phyloP scores from a whole-genome alignment of 2,329 filamentous ascomycete genomes.

The Stagonosporopsis vannaccii region DNA sequence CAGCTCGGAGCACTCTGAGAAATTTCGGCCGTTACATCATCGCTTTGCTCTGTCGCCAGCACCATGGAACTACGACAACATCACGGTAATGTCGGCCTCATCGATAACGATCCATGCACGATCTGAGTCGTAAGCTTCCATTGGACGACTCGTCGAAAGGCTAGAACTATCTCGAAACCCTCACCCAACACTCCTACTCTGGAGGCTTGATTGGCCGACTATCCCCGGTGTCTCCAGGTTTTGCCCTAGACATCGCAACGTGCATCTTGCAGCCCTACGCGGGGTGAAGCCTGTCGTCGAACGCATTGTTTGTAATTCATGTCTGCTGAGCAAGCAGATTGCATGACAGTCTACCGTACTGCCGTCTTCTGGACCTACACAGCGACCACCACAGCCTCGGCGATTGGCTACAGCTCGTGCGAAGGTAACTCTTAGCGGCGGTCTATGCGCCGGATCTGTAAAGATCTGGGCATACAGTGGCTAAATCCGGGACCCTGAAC shows the following conservation, averaged over 20 bases:
- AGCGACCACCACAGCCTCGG: background rate
- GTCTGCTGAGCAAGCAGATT: background rate
- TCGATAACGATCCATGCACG: background rate
- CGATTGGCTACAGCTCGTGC: conserved; percentile 9
- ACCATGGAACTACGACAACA: background rate
- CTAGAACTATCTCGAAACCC: conserved; percentile 13
- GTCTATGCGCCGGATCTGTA: conserved; percentile 19
- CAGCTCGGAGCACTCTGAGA: background rate
- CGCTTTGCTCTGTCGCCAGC: background rate
- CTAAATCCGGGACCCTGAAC: conserved; percentile 21
- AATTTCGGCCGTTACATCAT: conserved; percentile 8
- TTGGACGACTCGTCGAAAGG: background rate
- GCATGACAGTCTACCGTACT: background rate
- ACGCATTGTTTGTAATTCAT: background rate
- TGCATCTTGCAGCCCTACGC: conserved; percentile 4
- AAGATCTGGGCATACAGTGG: conserved; percentile 17
- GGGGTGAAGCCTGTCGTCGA: background rate
- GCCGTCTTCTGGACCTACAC: background rate
- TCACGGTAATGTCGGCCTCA: background rate
- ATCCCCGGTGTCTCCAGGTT: conserved; percentile 7
- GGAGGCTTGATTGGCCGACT: conserved; percentile 14
- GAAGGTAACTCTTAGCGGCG: conserved; percentile 22
- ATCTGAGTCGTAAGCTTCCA: background rate
- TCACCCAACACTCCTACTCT: background rate
- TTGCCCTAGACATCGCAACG: conserved; percentile 1